These are phyloP conservation scores for Chamaecyparis obtusa DNA, from an alignment of 75 land plant genomes.

Conservation along the genomic window DNA sequence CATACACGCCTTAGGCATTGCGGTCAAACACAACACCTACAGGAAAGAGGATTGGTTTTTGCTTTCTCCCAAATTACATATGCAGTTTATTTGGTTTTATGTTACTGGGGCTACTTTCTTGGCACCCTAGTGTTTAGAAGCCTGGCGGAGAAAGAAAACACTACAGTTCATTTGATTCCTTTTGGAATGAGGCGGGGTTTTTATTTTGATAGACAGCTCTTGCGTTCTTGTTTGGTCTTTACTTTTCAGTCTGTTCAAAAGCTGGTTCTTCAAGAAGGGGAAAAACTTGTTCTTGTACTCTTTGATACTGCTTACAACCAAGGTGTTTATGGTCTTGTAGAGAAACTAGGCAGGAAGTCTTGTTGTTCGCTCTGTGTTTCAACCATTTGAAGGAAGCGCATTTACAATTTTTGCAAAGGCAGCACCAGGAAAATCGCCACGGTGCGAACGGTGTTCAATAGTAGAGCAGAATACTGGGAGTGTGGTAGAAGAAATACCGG, in stretches of 20 bases:
- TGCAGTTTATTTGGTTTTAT: conserved; percentile 72
- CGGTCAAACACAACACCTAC: too few relatives aligned
- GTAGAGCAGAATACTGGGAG: too few relatives aligned
- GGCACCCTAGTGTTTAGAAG: conserved; percentile 23
- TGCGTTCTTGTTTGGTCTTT: conserved; percentile 56
- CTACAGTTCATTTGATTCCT: conserved; percentile 37
- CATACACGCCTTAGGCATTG: too few relatives aligned
- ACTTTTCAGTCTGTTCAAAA: conserved; percentile 82
- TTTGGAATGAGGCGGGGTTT: conserved; percentile 30
- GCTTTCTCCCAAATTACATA: conserved; percentile 80
- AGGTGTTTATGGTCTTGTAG: conserved; percentile 96
- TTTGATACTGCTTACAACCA: conserved; percentile 93
- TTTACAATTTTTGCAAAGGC: conserved; percentile 87
- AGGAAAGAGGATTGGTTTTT: conserved; percentile 85
- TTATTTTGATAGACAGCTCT: conserved; percentile 53
- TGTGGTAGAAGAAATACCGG: too few relatives aligned
- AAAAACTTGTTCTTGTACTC: conserved; percentile 85
- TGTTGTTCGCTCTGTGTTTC: conserved; percentile 84
- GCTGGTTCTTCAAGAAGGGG: conserved; percentile 96
- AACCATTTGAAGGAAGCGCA: conserved; percentile 95
- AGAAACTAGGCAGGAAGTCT: conserved; percentile 98
- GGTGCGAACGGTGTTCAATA: too few relatives aligned
- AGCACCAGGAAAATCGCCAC: too few relatives aligned
- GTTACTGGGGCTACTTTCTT: conserved; percentile 93
- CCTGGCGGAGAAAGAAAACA: conserved; percentile 2